Conservation (phyloP, 108 stramenopile genomes). For the Skeletonema grethae region DNA sequence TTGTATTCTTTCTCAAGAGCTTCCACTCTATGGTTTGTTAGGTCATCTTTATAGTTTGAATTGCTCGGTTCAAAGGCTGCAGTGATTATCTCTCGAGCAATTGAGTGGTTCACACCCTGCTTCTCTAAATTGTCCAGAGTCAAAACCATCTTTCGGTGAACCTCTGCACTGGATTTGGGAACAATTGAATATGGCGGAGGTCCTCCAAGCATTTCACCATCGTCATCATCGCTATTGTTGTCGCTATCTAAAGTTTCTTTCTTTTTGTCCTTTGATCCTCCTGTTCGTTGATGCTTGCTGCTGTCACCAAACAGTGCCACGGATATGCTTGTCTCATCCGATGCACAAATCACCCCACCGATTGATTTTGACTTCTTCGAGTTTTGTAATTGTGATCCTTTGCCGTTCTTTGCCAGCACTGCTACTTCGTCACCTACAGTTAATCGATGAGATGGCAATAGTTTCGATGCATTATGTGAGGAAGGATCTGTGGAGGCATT, state of each 20-base stretch:
- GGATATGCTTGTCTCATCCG: constrained; percentile 64
- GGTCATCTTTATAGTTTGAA: constrained; percentile 5
- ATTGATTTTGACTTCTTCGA: constrained; percentile 27
- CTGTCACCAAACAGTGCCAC: constrained; percentile 66
- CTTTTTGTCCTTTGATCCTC: constrained; percentile 21
- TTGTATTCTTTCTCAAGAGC: constrained; percentile 31
- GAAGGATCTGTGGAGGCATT: not conserved
- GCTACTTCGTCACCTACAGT: constrained; percentile 89
- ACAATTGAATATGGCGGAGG: constrained; percentile 65
- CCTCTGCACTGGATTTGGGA: constrained; percentile 73
- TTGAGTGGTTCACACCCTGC: constrained; percentile 63
- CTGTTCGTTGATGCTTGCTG: constrained; percentile 7
- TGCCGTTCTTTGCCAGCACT: constrained; percentile 60
- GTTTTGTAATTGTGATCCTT: constrained; percentile 12
- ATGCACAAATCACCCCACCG: constrained; percentile 70
- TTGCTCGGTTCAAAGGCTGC: constrained; percentile 57
- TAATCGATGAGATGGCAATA: constrained; percentile 78
- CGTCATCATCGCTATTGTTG: constrained; percentile 49
- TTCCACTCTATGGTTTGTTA: constrained; percentile 21
- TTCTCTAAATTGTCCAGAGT: constrained; percentile 68
- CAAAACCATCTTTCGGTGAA: constrained; percentile 68
- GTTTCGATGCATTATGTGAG: constrained; percentile 4
- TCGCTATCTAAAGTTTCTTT: constrained; percentile 24
- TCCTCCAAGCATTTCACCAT: constrained; percentile 39
- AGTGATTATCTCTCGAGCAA: constrained; percentile 67